Base-by-base conservation (phyloP, 2,329 filamentous ascomycete species). In the Paracoccidioides brasiliensis region DNA sequence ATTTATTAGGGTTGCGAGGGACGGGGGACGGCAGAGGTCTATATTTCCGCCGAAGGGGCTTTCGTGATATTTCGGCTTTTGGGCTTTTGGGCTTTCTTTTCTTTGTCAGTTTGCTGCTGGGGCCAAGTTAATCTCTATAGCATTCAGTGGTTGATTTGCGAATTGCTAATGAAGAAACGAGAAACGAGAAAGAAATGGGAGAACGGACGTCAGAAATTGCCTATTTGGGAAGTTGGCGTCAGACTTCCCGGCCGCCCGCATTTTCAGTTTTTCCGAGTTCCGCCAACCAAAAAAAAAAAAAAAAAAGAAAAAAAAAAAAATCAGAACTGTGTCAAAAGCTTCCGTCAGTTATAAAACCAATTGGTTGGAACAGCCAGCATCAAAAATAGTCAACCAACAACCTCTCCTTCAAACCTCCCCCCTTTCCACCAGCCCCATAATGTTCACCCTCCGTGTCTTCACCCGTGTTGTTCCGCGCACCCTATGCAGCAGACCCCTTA, bases 11-110 rank as follows among this genome's bases (percentile, higher is more conserved):
- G 75, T 96, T 55, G 79, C 80, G 4, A 81, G 78, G 56, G 76
- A 79, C 35, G 88, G 88, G 3, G 74, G 70, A 10, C 78, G 83
- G 59, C 80, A 82, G 64, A 73, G 82, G n/a, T 85, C 86, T 30
- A 85, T 77, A 58, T 95, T 95, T 66, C 91, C 90, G 22, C 89
- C 89, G 3, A 83, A 79, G 63, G 79, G 78, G 40, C 65, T 74
- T 55, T 74, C 74, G 60, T 76, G 65, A 74, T 51, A 3, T 38
- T 28, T 50, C 15, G 4, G 6, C 15, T 37, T 22, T 37, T 49
- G 15, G 9, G 15, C 14, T 37, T 46, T 32, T 32, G 15, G 3
- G 6, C 9, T 49, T 49, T 22, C 15, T 50, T 50, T 38, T 15
- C 4, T 38, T 50, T 22, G 4, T 49, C 14, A 8, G 14, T 22